Evolutionary conservation across 441 rosid genomes (phyloP).

Genomic region (Bruguiera hainesii): DNA sequence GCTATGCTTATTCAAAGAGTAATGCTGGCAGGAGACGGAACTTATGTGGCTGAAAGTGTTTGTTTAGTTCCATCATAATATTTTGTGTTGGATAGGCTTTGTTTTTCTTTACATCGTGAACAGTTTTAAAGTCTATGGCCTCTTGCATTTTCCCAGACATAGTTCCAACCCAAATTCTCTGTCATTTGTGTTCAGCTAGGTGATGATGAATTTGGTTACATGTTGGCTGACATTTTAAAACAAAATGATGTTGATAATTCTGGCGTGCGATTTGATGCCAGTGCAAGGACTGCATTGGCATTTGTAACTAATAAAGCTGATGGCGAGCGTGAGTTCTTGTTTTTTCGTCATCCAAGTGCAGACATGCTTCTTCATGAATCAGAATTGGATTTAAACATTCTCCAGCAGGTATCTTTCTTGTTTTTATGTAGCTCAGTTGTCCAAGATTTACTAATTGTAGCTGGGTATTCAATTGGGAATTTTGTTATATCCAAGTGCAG

Average conservation of each 20-base stretch:
- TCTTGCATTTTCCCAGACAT: slow-evolving; percentile 4
- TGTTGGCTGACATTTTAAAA: slow-evolving; percentile 76
- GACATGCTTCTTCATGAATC: slow-evolving; percentile 93
- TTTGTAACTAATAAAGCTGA: slow-evolving; percentile 88
- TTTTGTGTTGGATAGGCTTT: not conserved
- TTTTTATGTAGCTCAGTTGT: slow-evolving; percentile 1
- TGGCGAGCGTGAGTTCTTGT: slow-evolving; percentile 98
- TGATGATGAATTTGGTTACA: slow-evolving; percentile 90
- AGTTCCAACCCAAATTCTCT: not conserved
- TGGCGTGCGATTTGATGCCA: slow-evolving; percentile 74
- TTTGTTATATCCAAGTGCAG: slow-evolving; percentile 37
- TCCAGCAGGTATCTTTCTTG: slow-evolving; percentile 54
- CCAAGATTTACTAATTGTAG: not conserved
- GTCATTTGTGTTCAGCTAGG: slow-evolving; percentile 53
- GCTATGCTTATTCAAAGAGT: too few species aligned
- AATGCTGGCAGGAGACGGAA: too few species aligned
- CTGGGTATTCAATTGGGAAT: not conserved
- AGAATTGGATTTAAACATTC: slow-evolving; percentile 66
- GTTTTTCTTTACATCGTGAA: not conserved
- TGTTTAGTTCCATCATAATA: too few species aligned
- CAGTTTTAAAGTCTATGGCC: slow-evolving; percentile 8
- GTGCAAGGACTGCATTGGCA: slow-evolving; percentile 89
- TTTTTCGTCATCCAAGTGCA: slow-evolving; percentile 98
- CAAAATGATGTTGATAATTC: slow-evolving; percentile 78
- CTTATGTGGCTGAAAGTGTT: too few species aligned